Conservation (phyloP, 768 basidiomycete genomes). For the Hortiboletus campestris region DNA sequence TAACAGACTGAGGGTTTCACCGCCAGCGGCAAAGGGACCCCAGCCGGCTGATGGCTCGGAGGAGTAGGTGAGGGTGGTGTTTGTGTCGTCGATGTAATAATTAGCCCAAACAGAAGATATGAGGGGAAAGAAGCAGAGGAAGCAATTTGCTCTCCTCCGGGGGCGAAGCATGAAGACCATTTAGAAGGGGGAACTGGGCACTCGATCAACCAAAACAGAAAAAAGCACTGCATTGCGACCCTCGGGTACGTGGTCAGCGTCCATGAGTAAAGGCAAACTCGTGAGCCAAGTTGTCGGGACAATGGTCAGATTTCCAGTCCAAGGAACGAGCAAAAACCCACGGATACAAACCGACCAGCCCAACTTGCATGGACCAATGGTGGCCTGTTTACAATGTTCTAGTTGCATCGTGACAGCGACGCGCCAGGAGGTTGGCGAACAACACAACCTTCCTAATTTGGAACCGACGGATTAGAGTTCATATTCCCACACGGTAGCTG, state of each 20-base stretch:
- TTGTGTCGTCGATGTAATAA: constrained; percentile 27
- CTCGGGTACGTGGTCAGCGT: background rate
- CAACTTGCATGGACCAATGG: too few species aligned
- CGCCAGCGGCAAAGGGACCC: constrained; percentile 17
- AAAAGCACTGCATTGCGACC: background rate
- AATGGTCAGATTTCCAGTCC: too few species aligned
- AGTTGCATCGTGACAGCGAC: background rate
- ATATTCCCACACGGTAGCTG: background rate
- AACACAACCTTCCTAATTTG: background rate
- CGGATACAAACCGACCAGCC: too few species aligned
- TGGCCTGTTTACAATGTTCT: too few species aligned
- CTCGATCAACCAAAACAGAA: background rate
- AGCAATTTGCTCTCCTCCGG: background rate
- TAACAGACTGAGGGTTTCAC: constrained; percentile 1
- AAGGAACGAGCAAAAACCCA: background rate
- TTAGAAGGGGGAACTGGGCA: background rate
- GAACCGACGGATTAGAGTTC: too few species aligned
- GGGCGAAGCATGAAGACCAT: background rate
- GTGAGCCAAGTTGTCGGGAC: background rate
- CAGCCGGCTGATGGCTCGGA: constrained; percentile 25
- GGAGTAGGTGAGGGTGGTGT: constrained; percentile 20
- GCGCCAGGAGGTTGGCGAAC: background rate
- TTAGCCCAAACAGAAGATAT: constrained; percentile 11
- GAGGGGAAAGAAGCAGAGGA: constrained; percentile 1
- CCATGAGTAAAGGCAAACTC: background rate